Base-by-base conservation (phyloP, 106 monocot species). In the Acorus gramineus region DNA sequence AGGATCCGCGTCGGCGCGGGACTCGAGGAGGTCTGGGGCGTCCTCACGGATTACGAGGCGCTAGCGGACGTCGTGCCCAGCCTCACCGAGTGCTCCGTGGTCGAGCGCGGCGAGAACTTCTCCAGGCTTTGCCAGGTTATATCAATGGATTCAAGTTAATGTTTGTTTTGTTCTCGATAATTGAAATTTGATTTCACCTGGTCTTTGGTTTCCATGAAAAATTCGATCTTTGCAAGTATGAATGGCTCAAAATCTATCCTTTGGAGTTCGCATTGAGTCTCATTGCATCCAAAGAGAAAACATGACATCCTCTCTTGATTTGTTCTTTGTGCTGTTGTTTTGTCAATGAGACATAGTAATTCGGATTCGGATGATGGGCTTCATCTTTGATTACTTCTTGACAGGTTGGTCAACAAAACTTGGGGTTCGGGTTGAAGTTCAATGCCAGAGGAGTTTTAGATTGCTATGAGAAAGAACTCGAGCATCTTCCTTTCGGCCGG, bases 21-120 rank as follows among this genome's bases (percentile, higher is more conserved):
- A 2, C 68, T 95, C 45, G 86, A 82, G 60, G 66, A 79, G 5
- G 84, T 95, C 14, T 95, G 94, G 94, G 56, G 56, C 9, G 76
- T 90, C n/a, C 70, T 94, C 7, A 94, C 94, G 28, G 76, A 94
- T 66, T 94, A 94, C 69, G 90, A 90, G 69, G 94, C 89, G 14
- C 77, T 94, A 4, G 81, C 94, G 48, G 82, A 68, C 57, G 89
- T 94, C 65, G 82, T 94, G 49, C 84, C 89, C 49, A 71, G 86
- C 56, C 71, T 94, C 57, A 64, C 81, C 14, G 84, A 82, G 45
- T 75, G 89, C 76, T 62, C 69, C 63, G 56, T 94, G 70, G 42
- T 94, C 42, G 81, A 94, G 44, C 81, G 82, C 60, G 49, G 56
- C 28, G 81, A 84, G 5, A 74, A 76, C 0, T 89, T 82, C 66